phyloP scores from a whole-genome alignment of 2,329 filamentous ascomycete genomes.

The Fusarium metavorans region DNA sequence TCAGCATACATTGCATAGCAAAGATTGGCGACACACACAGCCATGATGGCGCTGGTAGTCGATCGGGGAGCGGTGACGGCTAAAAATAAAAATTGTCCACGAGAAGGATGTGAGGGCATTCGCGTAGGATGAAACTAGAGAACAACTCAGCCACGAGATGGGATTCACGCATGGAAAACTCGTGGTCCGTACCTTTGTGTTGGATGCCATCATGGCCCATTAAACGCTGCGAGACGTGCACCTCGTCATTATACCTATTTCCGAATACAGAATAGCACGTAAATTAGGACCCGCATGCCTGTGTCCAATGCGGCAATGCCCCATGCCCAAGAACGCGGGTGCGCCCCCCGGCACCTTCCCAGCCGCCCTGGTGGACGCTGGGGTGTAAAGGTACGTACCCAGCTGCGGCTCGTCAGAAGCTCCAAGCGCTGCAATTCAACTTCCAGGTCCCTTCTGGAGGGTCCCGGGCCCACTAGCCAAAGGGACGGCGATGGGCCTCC shows the following conservation, averaged over 20 bases:
- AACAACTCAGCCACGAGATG: conserved; percentile 10
- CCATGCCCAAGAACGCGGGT: conserved; percentile 32
- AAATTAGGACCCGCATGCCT: background rate
- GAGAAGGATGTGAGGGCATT: background rate
- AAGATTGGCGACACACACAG: conserved; percentile 29
- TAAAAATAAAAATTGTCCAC: conserved; percentile 26
- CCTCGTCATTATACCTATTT: background rate
- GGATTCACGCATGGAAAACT: background rate
- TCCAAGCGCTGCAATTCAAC: conserved; percentile 33
- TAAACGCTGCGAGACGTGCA: conserved; percentile 20
- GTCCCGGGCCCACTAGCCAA: conserved; percentile 32
- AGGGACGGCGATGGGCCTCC: conserved; percentile 42
- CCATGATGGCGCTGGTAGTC: conserved; percentile 1
- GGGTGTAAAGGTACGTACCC: conserved; percentile 23
- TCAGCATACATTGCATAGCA: conserved; percentile 27
- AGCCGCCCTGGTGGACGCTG: conserved; percentile 25
- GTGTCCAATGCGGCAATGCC: conserved; percentile 13
- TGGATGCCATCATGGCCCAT: conserved; percentile 3
- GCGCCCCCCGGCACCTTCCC: conserved; percentile 26
- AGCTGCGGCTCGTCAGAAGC: background rate
- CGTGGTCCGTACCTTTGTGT: conserved; percentile 2
- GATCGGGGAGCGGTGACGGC: conserved; percentile 1
- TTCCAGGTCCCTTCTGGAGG: conserved; percentile 33
- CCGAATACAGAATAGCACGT: conserved; percentile 21
- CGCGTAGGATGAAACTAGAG: background rate